Base-by-base conservation (phyloP, 73 alveolate genomes). In the Paramecium tetraurelia region DNA sequence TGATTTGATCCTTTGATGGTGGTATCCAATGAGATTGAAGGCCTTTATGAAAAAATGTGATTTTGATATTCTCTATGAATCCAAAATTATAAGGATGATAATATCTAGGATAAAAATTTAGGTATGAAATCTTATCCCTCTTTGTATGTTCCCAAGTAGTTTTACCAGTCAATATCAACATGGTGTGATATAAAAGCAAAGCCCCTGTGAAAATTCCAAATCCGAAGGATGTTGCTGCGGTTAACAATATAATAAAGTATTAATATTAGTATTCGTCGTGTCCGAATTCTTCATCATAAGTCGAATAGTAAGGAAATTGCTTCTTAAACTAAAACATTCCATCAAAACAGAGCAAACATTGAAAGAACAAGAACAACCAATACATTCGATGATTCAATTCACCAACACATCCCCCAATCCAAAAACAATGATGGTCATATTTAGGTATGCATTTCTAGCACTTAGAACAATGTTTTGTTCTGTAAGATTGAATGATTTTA, bases 351-450 rank as follows among this genome's bases (percentile, higher is more conserved):
- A 86, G 70, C 5, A 83, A 41, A 59, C 94, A 85, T 76, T 95
- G 29, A 70, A 92, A 87, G 41, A 86, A 43, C 2, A 95, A 85
- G 87, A 95, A 95, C 21, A 89, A 69, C 96, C 95, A 94, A 86
- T 94, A 95, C 72, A 92, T 92, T 58, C 97, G 38, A 89, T 95
- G 98, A 69, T 95, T 95, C 12, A 95, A 95, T 72, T 95, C 98
- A 16, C 98, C 98, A 16, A 95, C 98, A 84, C 98, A 95, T 20
- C 96, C 97, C 7, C 98, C 98, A 9, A 95, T 94, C 98, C 98
- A 95, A 75, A 95, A 95, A 75, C 98, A 95, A 80, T 95, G 98
- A 93, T 95, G 98, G 77, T 95, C 98, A 38, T 72, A 95, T 84
- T 95, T 95, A 43, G 97, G 86, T 5, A 95, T 95, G 36, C 98